Conservation (phyloP, 23 red algal species). For the Gracilaria vermiculophylla region DNA sequence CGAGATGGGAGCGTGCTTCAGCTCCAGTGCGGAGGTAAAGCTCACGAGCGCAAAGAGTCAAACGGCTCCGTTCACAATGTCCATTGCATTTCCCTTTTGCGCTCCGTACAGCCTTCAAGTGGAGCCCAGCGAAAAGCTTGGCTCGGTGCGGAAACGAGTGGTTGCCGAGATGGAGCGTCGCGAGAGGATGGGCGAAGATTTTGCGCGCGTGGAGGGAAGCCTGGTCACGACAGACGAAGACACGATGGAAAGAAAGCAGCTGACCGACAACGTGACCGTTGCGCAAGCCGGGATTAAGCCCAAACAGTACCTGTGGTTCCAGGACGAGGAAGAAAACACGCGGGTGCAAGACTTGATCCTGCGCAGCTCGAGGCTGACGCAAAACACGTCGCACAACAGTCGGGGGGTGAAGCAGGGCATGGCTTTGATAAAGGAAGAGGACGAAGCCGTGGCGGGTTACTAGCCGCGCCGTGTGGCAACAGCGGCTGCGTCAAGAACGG, state of each 20-base stretch:
- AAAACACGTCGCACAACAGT: conserved; percentile 51
- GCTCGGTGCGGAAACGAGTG: conserved; percentile 10
- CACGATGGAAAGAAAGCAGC: conserved; percentile 31
- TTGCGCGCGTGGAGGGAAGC: conserved; percentile 33
- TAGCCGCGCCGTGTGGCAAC: no score
- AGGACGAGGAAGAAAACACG: conserved; percentile 47
- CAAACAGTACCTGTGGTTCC: conserved; percentile 66
- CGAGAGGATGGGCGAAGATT: conserved; percentile 16
- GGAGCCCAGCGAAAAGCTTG: conserved; percentile 25
- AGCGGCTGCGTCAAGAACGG: no score
- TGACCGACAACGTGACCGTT: conserved; percentile 36
- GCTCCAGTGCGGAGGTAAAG: conserved; percentile 31
- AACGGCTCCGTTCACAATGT: conserved; percentile 37
- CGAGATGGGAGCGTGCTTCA: conserved; percentile 61
- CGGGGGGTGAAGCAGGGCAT: conserved; percentile 66
- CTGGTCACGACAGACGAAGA: conserved; percentile 52
- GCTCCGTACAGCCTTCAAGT: conserved; percentile 40
- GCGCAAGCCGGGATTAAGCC: conserved; percentile 39
- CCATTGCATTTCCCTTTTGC: conserved; percentile 53
- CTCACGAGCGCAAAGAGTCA: not conserved
- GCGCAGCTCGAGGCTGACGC: conserved; percentile 46
- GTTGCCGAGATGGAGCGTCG: conserved; percentile 56
- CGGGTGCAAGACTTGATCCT: conserved; percentile 39
- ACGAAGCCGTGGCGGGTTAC: conserved; percentile 44
- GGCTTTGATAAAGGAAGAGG: conserved; percentile 52